Evolutionary conservation across 371 early-diverging fungal species (phyloP).

Genomic region (Mucor saturninus): DNA sequence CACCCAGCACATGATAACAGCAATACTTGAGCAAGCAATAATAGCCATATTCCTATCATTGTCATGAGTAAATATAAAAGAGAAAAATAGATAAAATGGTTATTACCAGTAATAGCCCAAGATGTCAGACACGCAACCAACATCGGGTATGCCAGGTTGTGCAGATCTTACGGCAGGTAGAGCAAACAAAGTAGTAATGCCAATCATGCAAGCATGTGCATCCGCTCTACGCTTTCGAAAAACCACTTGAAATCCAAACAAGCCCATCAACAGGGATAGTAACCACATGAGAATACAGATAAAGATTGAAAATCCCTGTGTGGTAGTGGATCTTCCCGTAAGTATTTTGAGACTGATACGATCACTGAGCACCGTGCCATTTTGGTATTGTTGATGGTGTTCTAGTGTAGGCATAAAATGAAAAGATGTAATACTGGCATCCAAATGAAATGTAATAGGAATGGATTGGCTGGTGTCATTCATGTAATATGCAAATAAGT

Average conservation of each 20-base stretch:
- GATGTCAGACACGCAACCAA: slow-evolving; percentile 47
- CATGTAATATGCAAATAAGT: slow-evolving; percentile 26
- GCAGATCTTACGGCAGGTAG: slow-evolving; percentile 42
- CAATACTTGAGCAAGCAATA: slow-evolving; percentile 38
- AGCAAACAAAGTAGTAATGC: slow-evolving; percentile 46
- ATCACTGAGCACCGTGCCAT: slow-evolving; percentile 15
- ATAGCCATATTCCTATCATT: slow-evolving; percentile 43
- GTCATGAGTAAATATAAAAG: neutral
- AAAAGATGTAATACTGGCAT: slow-evolving; percentile 41
- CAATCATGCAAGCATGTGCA: slow-evolving; percentile 45
- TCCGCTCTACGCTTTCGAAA: slow-evolving; percentile 33
- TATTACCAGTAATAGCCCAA: slow-evolving; percentile 47
- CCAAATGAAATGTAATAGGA: slow-evolving; percentile 37
- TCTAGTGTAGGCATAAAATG: slow-evolving; percentile 24
- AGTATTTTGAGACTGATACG: slow-evolving; percentile 34
- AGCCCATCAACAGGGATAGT: slow-evolving; percentile 35
- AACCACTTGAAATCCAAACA: slow-evolving; percentile 43
- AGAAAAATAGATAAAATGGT: neutral
- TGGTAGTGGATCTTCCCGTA: slow-evolving; percentile 42
- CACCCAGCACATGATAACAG: slow-evolving; percentile 39
- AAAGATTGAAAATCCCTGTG: slow-evolving; percentile 44
- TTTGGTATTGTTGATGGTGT: slow-evolving; percentile 1
- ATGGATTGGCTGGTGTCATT: slow-evolving; percentile 29
- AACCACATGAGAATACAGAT: slow-evolving; percentile 47
- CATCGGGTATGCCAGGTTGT: slow-evolving; percentile 46